Evolutionary conservation across 306 rosid genomes (phyloP).

Genomic region (Acmispon strigosus): DNA sequence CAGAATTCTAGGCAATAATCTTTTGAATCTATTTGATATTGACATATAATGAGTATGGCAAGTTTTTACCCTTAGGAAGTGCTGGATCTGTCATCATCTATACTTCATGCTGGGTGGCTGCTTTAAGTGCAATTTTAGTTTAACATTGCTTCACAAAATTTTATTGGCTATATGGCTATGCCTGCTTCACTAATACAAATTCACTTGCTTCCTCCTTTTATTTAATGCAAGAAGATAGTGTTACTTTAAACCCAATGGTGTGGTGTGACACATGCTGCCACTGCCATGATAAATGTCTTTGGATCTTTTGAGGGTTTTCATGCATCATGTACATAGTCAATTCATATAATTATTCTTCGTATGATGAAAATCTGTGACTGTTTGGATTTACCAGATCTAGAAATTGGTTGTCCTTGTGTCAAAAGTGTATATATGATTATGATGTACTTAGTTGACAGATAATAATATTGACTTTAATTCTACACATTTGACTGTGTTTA

Average conservation of each 20-base stretch:
- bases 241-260: neutral
- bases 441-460: neutral
- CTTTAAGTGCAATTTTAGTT: neutral
- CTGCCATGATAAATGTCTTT: neutral
- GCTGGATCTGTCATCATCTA: too few species aligned
- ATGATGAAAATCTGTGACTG: neutral
- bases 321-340: neutral
- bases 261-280: neutral
- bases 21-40: neutral
- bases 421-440: neutral
- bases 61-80: neutral
- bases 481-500: neutral
- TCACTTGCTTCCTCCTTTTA: neutral
- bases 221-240: neutral
- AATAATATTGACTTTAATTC: constrained; percentile 10
- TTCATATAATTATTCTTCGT: neutral
- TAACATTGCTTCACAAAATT: neutral
- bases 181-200: neutral
- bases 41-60: neutral
- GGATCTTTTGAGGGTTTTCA: neutral
- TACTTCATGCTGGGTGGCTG: too few species aligned
- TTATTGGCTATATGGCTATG: neutral
- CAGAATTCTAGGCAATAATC: neutral
- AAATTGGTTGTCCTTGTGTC: neutral
- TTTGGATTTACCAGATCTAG: neutral